Conservation (phyloP, 345 rosid species). For the Kernera saxatilis region DNA sequence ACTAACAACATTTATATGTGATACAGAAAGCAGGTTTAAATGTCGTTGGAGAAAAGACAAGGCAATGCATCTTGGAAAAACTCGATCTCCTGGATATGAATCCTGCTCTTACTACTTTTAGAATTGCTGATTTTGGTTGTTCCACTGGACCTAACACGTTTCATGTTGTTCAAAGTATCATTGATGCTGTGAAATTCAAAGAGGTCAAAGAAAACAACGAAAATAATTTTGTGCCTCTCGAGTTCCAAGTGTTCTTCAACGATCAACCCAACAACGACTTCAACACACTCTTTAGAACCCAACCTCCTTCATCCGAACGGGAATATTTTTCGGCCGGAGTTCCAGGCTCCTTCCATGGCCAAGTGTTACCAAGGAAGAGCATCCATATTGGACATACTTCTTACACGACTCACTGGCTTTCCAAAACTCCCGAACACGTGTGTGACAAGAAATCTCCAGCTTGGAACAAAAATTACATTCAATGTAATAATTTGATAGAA, state of each 20-base stretch:
- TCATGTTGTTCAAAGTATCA: constrained; percentile 7
- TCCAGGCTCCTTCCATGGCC: constrained; percentile 30
- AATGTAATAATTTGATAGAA: neutral
- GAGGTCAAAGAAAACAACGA: neutral
- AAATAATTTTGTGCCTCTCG: neutral
- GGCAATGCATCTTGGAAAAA: neutral
- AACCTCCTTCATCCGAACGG: neutral
- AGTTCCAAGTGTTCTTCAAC: constrained; percentile 34
- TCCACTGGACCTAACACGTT: constrained; percentile 20
- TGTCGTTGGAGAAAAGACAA: neutral
- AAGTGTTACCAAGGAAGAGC: constrained; percentile 20
- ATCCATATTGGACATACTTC: constrained; percentile 14
- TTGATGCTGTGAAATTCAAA: neutral
- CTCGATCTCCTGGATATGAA: neutral
- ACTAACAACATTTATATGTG: neutral
- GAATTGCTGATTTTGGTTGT: constrained; percentile 15
- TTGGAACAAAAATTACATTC: constrained; percentile 1
- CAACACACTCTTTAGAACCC: constrained; percentile 32
- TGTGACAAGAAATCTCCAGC: neutral
- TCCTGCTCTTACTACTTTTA: neutral
- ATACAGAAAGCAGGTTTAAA: constrained; percentile 9
- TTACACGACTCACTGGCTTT: constrained; percentile 12
- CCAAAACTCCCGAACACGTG: neutral
- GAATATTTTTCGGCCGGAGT: constrained; percentile 21
- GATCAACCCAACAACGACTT: constrained; percentile 35